These are phyloP conservation scores for Acer campestre DNA, from an alignment of 345 rosid genomes.

Conservation along the genomic window DNA sequence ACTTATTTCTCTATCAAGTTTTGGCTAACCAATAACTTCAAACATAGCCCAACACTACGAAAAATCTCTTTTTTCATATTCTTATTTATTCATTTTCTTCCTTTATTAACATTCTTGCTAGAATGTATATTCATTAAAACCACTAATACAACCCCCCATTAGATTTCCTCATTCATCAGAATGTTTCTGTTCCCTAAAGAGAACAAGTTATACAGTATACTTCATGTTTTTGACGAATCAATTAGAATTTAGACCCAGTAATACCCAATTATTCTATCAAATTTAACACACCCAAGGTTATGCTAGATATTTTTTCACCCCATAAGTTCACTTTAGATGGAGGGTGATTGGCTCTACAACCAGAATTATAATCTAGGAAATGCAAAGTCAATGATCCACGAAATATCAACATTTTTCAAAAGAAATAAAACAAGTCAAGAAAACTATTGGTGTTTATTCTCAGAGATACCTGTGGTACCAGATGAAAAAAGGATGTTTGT, in stretches of 20 bases:
- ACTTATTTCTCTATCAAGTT: too few relatives aligned
- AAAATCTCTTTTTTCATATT: too few relatives aligned
- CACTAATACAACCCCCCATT: neutral
- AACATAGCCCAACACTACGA: too few relatives aligned
- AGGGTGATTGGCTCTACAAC: neutral
- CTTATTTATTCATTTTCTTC: too few relatives aligned
- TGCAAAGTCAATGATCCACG: constrained; percentile 1
- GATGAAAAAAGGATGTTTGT: constrained; percentile 95
- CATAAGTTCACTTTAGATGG: constrained; percentile 7
- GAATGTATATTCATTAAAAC: neutral
- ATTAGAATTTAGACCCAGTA: neutral
- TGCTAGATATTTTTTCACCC: neutral
- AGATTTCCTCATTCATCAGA: neutral
- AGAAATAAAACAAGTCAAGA: constrained; percentile 11
- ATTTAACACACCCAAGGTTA: neutral
- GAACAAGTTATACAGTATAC: neutral
- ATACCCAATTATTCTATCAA: neutral
- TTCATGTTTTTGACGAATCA: neutral
- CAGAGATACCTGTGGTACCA: constrained; percentile 87
- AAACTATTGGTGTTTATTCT: constrained; percentile 9
- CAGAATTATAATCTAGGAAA: neutral
- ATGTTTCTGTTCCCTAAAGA: neutral
- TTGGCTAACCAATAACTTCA: too few relatives aligned
- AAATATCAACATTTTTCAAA: neutral
- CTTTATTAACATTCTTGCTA: too few relatives aligned